Base-by-base conservation (phyloP, 306 rosid genomes). In the Vigna radiata region DNA sequence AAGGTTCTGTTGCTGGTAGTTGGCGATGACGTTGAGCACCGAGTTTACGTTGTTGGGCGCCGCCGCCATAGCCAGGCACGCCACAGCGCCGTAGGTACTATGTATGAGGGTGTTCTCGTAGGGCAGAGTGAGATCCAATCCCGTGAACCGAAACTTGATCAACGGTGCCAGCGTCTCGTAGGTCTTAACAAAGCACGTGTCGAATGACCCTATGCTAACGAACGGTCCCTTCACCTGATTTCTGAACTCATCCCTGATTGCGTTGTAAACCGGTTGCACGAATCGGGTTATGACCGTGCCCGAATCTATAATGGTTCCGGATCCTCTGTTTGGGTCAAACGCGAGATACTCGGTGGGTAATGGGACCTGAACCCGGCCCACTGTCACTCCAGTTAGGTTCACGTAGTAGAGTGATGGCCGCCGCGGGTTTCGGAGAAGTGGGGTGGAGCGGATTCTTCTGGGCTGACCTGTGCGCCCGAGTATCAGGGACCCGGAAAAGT, bases 1-100 rank as follows among this genome's bases (percentile, higher is more conserved):
- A 77, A 85, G 92, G 70, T 94, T 94, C 86, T 92, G 97, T 61
- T 92, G 98, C 87, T 94, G 98, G 83, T 81, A 83, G 78, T 92
- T 94, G 56, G 98, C 98, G 36, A 91, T 90, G 54, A 94, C 97
- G 41, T 94, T 94, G 84, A 92, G 19, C 78, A 78, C 97, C 4
- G 94, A 84, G 86, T 90, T 90, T 71, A 86, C 96, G 41, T 90
- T 90, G 1, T 60, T 80, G 10, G 96, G 96, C 11, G 89, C 87
- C 2, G 92, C 87, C 10, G 93, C 93, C 92, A 92, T 92, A 0
- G 97, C 89, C 83, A 92, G 70, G 72, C 96, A 92, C 7, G 97
- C 90, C 66, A 88, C 14, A 14, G 82, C 49, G 6, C 97, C 93
- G 0, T 90, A 80, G 47, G 88, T 77, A 33, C 91, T 92, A 37